Evolutionary conservation across 106 monocot genomes (phyloP), one percentile per base, ranked within the genome.

Genomic region (Acorus gramineus): DNA sequence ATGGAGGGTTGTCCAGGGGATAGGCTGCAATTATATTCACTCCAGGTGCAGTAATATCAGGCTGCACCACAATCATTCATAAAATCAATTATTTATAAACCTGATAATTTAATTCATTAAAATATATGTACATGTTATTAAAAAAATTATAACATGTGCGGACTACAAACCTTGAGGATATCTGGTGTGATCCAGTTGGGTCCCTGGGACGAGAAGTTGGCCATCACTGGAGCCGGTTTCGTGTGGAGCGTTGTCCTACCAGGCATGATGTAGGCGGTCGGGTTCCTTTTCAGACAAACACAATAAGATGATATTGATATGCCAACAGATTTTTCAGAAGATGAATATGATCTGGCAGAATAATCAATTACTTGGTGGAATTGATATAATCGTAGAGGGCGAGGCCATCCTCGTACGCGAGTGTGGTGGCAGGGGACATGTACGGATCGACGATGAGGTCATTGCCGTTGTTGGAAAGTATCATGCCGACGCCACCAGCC

Each of bases 11-110:
- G 11, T 50, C 70, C 44, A 53, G 62, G 2, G 59, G 57, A 58
- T 61, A 84, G 53, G 84, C 79, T 3, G 84, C 84, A 5, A 84
- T 43, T 14, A 84, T 59, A 58, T 61, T 73, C 14, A 85, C 77
- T 7, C 80, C 85, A 2, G 85, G 85, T 2, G 77, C 85, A 44
- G 80, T 81, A 55, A 85, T 81, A 62, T 85, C 85, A 61, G 85
- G 80, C 85, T 85, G 68, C 42, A 63, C 28, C 28, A 28, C 28
- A 28, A 28, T 28, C 28, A 28, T 28, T 28, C 28, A 28, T 28
- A 28, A 0, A 28, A 28, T 28, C 28, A 28, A 28, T 28, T 28
- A 28, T 28, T 0, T 1, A 28, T 28, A 28, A 28, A 28, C 28
- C 0, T 28, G 28, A 28, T 28, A 0, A 28, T 28, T 28, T 28